phyloP scores from a whole-genome alignment of 345 rosid genomes.

The Euphorbia peplus region DNA sequence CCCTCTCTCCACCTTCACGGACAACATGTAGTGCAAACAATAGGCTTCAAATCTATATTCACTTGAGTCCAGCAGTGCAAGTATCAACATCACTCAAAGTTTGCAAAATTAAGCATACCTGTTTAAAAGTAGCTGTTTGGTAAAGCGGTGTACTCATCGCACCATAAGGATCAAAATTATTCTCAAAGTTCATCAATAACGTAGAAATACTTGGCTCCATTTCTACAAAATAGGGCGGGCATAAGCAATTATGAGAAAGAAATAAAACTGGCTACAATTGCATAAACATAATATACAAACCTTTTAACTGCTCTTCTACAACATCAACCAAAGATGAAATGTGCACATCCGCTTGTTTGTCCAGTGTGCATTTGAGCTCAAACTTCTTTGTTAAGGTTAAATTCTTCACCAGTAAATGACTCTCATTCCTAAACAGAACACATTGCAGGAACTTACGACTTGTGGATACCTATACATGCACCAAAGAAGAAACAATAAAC shows the following conservation, averaged over 20 bases:
- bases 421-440: conserved; percentile 29
- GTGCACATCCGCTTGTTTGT: conserved; percentile 41
- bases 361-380: conserved; percentile 41
- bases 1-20: not conserved
- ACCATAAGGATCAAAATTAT: conserved; percentile 71
- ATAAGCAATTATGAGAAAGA: not conserved
- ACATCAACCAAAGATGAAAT: conserved; percentile 42
- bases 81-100: not conserved
- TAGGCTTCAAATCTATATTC: not conserved
- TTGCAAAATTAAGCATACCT: conserved; percentile 33
- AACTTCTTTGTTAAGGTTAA: conserved; percentile 27
- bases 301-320: conserved; percentile 29
- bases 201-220: conserved; percentile 69
- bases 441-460: conserved; percentile 16
- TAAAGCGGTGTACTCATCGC: conserved; percentile 87
- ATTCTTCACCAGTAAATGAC: conserved; percentile 24
- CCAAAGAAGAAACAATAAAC: not conserved
- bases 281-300: conserved; percentile 25
- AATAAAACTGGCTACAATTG: not conserved
- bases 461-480: conserved; percentile 34
- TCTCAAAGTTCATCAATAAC: conserved; percentile 60
- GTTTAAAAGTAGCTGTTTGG: conserved; percentile 92
- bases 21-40: not conserved
- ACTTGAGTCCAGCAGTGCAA: not conserved
- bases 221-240: conserved; percentile 31